Evolutionary conservation across 805 yeast species (phyloP), one percentile per base, ranked within the genome.

Genomic region (Starmerella vaccinii): DNA sequence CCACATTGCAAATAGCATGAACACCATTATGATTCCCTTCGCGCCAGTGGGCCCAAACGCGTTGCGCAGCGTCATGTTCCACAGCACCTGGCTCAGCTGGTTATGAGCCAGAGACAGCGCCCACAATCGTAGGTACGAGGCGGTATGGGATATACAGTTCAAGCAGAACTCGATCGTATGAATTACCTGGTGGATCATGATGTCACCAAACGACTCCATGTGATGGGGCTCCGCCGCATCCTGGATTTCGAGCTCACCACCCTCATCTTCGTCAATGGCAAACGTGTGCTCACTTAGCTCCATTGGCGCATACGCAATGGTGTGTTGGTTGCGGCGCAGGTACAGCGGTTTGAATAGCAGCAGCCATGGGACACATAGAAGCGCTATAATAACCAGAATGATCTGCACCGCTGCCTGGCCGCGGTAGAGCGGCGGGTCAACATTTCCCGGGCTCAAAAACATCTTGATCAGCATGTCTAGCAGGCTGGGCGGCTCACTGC

Each of bases 101-200:
- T 95, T 92, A 69, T 90, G 98, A 0, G 98, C 98, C 54, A 90
- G 76, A 0, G 97, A 88, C 56, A 90, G 73, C 5, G 98, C 98
- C 98, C 98, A 90, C 56, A 90, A 72, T 67, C 98, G 83, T 58
- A 90, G 75, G 64, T 90, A 90, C 0, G 97, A 90, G 1, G 98
- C 98, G 0, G 98, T 90, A 66, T 90, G 98, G 15, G 96, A 86
- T 21, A 90, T 95, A 73, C 97, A 87, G 67, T 92, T 92, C 63
- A 90, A 74, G 64, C 98, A 90, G 68, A 90, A 90, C 73, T 90
- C 98, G 63, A 90, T 90, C 3, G 98, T 92, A 66, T 92, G 97
- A 59, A 90, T 90, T 18, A 90, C 95, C 70, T 90, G 98, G 65
- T 90, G 96, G 59, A 90, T 90, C 84, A 90, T 83, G 16, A 90